Evolutionary conservation across 768 basidiomycete species (phyloP).

Genomic region (Pilatotrama ljubarskyi): DNA sequence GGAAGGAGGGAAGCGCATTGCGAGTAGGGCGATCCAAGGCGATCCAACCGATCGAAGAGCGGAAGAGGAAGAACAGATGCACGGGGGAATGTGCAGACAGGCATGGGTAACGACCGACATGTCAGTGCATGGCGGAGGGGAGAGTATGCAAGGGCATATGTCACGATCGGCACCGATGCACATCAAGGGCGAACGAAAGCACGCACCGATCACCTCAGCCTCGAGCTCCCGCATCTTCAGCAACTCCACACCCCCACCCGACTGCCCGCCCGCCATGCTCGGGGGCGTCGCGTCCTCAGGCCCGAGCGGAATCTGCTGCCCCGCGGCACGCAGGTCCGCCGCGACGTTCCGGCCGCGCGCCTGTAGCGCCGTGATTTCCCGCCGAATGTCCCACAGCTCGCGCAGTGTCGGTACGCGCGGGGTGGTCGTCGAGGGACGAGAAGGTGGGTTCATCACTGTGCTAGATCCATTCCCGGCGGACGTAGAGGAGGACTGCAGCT

Average conservation of each 20-base stretch:
- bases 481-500: background rate
- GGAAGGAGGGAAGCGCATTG: no score
- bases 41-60: no score
- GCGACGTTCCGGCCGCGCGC: constrained; percentile 22
- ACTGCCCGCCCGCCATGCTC: constrained; percentile 1
- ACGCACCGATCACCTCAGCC: constrained; percentile 23
- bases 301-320: constrained; percentile 11
- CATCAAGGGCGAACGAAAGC: background rate
- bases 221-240: constrained; percentile 12
- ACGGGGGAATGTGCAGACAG: no score
- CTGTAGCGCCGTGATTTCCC: constrained; percentile 29
- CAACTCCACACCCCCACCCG: background rate
- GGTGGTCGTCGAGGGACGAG: background rate
- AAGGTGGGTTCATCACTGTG: constrained; percentile 1
- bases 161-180: background rate
- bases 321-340: constrained; percentile 16
- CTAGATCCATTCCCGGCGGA: background rate
- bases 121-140: background rate
- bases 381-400: constrained; percentile 31
- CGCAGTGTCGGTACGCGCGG: constrained; percentile 19
- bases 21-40: no score
- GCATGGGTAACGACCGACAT: background rate
- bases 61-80: no score
- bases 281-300: constrained; percentile 14
- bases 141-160: background rate